These are phyloP conservation scores for Effrenium voratum DNA, from an alignment of 73 alveolate genomes.

Conservation along the genomic window DNA sequence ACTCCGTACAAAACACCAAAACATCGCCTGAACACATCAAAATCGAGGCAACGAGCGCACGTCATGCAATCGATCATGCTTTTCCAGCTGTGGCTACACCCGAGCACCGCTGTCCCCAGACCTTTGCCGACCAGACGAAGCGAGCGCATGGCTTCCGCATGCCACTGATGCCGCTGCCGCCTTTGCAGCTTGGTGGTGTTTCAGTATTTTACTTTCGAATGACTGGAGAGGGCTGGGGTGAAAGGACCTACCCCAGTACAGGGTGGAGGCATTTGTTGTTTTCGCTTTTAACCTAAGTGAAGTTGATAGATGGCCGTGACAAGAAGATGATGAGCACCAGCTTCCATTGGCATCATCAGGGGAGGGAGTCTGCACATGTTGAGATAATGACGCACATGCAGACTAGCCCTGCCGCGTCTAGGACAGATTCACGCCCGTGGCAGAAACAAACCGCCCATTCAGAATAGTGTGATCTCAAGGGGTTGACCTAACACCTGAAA, in stretches of 20 bases:
- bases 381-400: too few relatives aligned
- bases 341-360: neutral
- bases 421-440: too few relatives aligned
- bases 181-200: conserved; percentile 13
- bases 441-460: too few relatives aligned
- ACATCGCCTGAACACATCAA: too few relatives aligned
- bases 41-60: too few relatives aligned
- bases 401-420: too few relatives aligned
- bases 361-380: neutral
- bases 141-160: conserved; percentile 44
- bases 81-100: too few relatives aligned
- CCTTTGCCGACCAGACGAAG: conserved; percentile 61
- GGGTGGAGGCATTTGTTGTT: neutral
- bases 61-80: too few relatives aligned
- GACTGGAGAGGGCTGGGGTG: neutral
- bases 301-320: neutral
- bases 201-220: neutral
- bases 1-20: too few relatives aligned
- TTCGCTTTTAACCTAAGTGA: neutral
- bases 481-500: too few relatives aligned
- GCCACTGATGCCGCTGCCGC: conserved; percentile 77
- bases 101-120: too few relatives aligned
- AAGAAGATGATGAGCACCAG: neutral
- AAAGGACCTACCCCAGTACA: neutral
- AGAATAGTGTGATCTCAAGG: too few relatives aligned